Conservation (phyloP, 352 stramenopile genomes). For the Phytophthora brassicae region DNA sequence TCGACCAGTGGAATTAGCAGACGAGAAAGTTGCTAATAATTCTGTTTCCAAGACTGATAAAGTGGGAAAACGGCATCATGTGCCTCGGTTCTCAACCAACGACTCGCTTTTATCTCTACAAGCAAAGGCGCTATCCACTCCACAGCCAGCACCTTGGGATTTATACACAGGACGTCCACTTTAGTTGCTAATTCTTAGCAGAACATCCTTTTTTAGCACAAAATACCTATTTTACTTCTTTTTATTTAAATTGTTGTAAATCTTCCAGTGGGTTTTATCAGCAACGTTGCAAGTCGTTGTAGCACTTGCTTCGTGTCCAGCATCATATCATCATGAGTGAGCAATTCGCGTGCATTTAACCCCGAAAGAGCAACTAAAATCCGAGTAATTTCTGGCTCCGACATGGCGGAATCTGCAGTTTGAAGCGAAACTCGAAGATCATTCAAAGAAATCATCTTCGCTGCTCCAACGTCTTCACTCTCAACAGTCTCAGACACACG, state of each 20-base stretch:
- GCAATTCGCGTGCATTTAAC: conserved; percentile 48
- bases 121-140: conserved; percentile 12
- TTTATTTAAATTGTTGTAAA: conserved; percentile 4
- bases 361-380: conserved; percentile 37
- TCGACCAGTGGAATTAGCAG: conserved; percentile 20
- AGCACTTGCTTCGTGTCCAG: conserved; percentile 47
- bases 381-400: conserved; percentile 52
- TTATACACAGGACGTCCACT: conserved; percentile 42
- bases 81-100: conserved; percentile 21
- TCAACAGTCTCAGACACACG: too few species aligned
- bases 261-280: conserved; percentile 50
- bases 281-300: conserved; percentile 39
- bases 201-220: not conserved
- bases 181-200: conserved; percentile 4
- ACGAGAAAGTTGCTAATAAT: conserved; percentile 8
- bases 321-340: conserved; percentile 65
- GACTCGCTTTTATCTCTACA: conserved; percentile 14
- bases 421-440: conserved; percentile 47
- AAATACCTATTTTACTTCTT: conserved; percentile 4
- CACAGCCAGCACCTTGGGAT: conserved; percentile 40
- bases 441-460: conserved; percentile 51
- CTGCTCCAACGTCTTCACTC: not conserved
- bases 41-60: conserved; percentile 29
- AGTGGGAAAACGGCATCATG: conserved; percentile 31
- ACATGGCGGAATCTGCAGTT: conserved; percentile 48